phyloP scores from a whole-genome alignment of 352 stramenopile species.

The Plasmopara muralis region DNA sequence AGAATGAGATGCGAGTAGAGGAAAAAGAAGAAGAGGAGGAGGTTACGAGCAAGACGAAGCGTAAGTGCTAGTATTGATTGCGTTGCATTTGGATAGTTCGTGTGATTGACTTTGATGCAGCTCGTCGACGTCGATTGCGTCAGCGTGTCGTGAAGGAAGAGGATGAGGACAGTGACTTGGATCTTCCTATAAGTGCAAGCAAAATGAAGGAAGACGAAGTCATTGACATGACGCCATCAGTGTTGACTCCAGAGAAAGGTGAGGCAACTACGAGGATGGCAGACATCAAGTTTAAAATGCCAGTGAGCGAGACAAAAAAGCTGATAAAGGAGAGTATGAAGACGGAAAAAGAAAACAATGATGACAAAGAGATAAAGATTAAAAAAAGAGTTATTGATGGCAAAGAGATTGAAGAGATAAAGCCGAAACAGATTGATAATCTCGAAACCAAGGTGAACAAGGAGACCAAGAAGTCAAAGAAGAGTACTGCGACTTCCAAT shows the following conservation, averaged over 20 bases:
- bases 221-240: constrained; percentile 32
- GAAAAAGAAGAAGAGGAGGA: constrained; percentile 23
- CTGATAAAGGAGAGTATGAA: constrained; percentile 4
- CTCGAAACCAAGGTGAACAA: constrained; percentile 14
- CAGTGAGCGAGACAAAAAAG: constrained; percentile 10
- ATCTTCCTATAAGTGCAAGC: constrained; percentile 19
- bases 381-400: constrained; percentile 3
- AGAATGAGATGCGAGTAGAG: constrained; percentile 22
- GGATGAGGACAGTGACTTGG: constrained; percentile 39
- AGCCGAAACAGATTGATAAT: background rate
- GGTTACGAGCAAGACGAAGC: constrained; percentile 29
- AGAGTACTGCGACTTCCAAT: constrained; percentile 7
- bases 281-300: background rate
- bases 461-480: constrained; percentile 14
- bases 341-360: background rate
- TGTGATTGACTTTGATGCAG: constrained; percentile 16
- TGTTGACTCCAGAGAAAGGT: constrained; percentile 11
- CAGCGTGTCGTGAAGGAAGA: constrained; percentile 58
- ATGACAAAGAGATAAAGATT: background rate
- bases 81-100: background rate
- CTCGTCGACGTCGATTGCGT: constrained; percentile 50
- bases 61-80: constrained; percentile 18
- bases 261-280: background rate
- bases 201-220: constrained; percentile 22
- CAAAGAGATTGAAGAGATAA: constrained; percentile 8